Evolutionary conservation across 331 rosid genomes (phyloP), one percentile per base, ranked within the genome.

Genomic region (Quercus phellos): DNA sequence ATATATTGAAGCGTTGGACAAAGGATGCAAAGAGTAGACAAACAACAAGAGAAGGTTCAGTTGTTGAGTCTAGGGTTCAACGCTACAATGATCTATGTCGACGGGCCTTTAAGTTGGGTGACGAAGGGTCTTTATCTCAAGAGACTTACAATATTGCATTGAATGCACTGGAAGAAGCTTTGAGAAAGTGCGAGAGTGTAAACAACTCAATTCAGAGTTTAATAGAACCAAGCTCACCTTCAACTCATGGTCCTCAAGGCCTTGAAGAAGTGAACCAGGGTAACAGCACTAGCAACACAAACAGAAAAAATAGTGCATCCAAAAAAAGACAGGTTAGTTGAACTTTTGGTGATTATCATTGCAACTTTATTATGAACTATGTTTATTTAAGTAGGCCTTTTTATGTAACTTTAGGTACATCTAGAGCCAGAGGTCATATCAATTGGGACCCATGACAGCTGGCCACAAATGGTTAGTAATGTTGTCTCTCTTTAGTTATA

Each of bases 1-100:
- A 86, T 81, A 83, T 90, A 81, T 74, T 90, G 42, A 82, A 86
- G 64, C 92, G 92, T 21, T 90, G 92, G 94, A 88, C 87, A 4
- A 88, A 84, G 77, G 83, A 85, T 75, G 92, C 92, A 50, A 90
- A 88, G 84, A 81, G 73, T 69, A 80, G 88, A 79, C 77, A 77
- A 18, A 73, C 70, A 68, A 27, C 27, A 2, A 73, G 76, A 61
- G 73, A 72, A 59, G 77, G 63, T 38, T 74, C 79, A 34, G 74
- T 60, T 72, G 75, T 66, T 32, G 79, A 77, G 53, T 84, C 83
- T 22, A 88, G 83, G 75, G 76, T 56, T 66, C 83, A 79, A 63
- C 85, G 88, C 68, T 88, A 79, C 76, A 85, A 78, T 59, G 83
- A 80, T 85, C 77, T 89, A 42, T 87, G 85, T 73, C 82, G 34